These are phyloP conservation scores for Tubosaeta sp. DNA, from an alignment of 768 basidiomycete genomes.

Conservation along the genomic window DNA sequence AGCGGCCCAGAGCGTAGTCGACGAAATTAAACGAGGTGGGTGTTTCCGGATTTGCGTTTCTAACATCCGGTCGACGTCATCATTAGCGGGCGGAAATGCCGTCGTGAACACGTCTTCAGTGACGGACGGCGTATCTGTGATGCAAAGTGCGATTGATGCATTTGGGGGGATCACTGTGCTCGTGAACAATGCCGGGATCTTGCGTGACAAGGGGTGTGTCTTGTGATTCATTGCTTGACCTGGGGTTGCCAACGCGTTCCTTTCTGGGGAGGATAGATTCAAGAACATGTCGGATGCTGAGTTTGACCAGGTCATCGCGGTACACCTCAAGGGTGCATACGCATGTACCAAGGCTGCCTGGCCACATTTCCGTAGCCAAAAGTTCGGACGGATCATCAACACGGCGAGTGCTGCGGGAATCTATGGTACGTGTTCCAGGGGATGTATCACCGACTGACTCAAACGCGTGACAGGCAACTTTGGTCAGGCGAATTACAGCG, in stretches of 20 bases:
- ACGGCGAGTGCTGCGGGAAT: conserved; percentile 93
- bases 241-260: neutral
- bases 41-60: neutral
- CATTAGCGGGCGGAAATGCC: conserved; percentile 81
- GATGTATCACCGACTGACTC: neutral
- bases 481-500: conserved; percentile 96
- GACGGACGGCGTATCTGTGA: conserved; percentile 80
- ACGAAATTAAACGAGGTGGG: conserved; percentile 79
- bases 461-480: conserved; percentile 63
- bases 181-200: conserved; percentile 94
- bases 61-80: neutral
- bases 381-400: conserved; percentile 92
- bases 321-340: conserved; percentile 93
- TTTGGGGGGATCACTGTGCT: conserved; percentile 85
- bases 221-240: neutral
- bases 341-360: conserved; percentile 92
- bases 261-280: conserved; percentile 53
- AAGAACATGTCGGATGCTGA: conserved; percentile 97
- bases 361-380: conserved; percentile 92
- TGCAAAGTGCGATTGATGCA: conserved; percentile 77
- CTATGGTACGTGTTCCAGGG: conserved; percentile 55
- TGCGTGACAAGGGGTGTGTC: conserved; percentile 71
- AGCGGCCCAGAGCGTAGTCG: conserved; percentile 89
- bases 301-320: conserved; percentile 83
- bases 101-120: conserved; percentile 83